Evolutionary conservation across 192 early-diverging fungal species (phyloP).

Genomic region (Mortierella antarctica): DNA sequence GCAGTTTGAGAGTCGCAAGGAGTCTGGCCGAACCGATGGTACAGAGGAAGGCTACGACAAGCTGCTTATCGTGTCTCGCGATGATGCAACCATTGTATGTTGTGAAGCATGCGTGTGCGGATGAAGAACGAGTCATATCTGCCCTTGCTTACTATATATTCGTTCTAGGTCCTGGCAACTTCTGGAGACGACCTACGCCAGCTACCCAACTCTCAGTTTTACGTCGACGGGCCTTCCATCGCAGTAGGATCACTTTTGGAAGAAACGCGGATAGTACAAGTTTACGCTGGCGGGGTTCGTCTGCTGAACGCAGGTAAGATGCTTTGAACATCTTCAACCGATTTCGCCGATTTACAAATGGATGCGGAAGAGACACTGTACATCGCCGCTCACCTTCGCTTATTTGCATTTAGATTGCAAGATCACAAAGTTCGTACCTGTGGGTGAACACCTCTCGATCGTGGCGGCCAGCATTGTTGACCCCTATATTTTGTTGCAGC

Average conservation of each 20-base stretch:
- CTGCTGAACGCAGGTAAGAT: constrained; percentile 73
- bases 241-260: constrained; percentile 76
- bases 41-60: constrained; percentile 59
- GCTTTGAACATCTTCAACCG: not conserved
- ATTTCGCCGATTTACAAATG: not conserved
- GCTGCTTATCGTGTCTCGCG: constrained; percentile 73
- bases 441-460: constrained; percentile 62
- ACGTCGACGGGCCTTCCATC: constrained; percentile 80
- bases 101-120: not conserved
- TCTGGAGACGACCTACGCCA: constrained; percentile 85
- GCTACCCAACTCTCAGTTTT: constrained; percentile 81
- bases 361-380: not conserved
- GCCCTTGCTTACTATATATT: not conserved
- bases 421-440: constrained; percentile 60
- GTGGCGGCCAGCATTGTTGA: constrained; percentile 80
- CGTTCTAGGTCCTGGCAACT: constrained; percentile 74
- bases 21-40: constrained; percentile 14
- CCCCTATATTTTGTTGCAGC: constrained; percentile 82
- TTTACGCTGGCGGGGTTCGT: constrained; percentile 77
- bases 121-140: not conserved
- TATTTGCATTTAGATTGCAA: constrained; percentile 59
- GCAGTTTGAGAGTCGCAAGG: constrained; percentile 39
- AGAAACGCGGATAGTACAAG: constrained; percentile 84
- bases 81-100: constrained; percentile 69
- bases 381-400: not conserved